These are phyloP conservation scores for Saccharomycopsis babjevae DNA, from an alignment of 805 yeast genomes.

Conservation along the genomic window DNA sequence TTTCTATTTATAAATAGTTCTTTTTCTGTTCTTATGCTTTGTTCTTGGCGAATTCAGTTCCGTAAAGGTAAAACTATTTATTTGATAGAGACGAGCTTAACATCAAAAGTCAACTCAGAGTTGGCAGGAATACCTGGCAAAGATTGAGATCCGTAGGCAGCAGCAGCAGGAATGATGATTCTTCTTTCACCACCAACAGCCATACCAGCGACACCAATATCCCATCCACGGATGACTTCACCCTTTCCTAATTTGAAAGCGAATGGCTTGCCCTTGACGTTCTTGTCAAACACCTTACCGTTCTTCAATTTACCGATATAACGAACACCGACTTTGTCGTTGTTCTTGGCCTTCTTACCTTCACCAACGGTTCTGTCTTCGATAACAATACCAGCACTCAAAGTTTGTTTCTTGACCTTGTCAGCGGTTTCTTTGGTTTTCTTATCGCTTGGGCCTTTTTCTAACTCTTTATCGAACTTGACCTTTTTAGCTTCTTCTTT, in stretches of 20 bases:
- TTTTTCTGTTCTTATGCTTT: too few relatives aligned
- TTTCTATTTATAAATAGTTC: too few relatives aligned
- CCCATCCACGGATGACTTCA: constrained; percentile 98
- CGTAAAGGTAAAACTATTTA: constrained; percentile 26
- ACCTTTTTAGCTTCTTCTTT: constrained; percentile 31
- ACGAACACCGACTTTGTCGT: constrained; percentile 89
- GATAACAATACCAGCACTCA: constrained; percentile 85
- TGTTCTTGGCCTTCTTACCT: constrained; percentile 81
- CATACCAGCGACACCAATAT: constrained; percentile 97
- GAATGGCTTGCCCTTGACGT: constrained; percentile 96
- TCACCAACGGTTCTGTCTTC: constrained; percentile 89
- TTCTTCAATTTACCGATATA: constrained; percentile 95
- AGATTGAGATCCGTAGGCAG: constrained; percentile 91
- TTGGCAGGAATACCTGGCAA: constrained; percentile 97
- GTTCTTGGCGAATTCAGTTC: too few relatives aligned
- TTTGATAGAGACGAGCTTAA: constrained; percentile 51
- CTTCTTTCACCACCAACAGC: constrained; percentile 98
- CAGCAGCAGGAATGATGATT: constrained; percentile 87
- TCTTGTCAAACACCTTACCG: constrained; percentile 94
- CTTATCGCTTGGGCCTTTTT: constrained; percentile 76
- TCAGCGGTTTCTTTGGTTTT: constrained; percentile 24
- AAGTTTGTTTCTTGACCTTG: constrained; percentile 63
- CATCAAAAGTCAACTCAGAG: constrained; percentile 84
- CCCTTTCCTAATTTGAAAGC: constrained; percentile 86
- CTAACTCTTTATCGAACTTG: constrained; percentile 81